phyloP scores from a whole-genome alignment of 345 rosid species.

The Triadica sebifera region DNA sequence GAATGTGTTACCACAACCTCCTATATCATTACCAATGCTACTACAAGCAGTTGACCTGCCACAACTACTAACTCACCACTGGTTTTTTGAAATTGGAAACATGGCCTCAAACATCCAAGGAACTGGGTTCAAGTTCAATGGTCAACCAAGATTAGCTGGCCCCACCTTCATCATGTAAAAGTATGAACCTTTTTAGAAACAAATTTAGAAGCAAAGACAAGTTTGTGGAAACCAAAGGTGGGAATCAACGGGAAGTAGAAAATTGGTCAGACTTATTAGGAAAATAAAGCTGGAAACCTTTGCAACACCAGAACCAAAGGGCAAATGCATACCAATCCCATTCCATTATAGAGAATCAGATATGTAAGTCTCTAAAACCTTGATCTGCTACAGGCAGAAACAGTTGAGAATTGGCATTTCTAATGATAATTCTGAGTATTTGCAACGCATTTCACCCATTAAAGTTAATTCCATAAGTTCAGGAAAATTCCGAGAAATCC shows the following conservation, averaged over 20 bases:
- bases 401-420: background rate
- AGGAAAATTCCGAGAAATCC: background rate
- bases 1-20: background rate
- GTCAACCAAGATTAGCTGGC: background rate
- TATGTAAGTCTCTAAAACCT: background rate
- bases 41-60: background rate
- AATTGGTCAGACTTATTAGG: background rate
- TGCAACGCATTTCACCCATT: background rate
- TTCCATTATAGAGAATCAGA: background rate
- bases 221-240: too few species aligned
- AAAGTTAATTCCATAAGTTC: background rate
- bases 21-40: constrained; percentile 1
- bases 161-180: background rate
- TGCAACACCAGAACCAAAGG: background rate
- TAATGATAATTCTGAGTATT: background rate
- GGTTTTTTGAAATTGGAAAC: background rate
- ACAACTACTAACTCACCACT: background rate
- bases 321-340: background rate
- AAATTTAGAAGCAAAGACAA: too few species aligned
- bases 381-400: background rate
- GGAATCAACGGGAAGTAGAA: background rate
- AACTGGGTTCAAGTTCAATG: background rate
- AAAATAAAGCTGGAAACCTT: background rate
- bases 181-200: background rate
- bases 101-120: background rate